Evolutionary conservation across 2,329 filamentous ascomycete species (phyloP), one percentile per base, ranked within the genome.

Genomic region (Pseudocercospora pini-densiflorae): DNA sequence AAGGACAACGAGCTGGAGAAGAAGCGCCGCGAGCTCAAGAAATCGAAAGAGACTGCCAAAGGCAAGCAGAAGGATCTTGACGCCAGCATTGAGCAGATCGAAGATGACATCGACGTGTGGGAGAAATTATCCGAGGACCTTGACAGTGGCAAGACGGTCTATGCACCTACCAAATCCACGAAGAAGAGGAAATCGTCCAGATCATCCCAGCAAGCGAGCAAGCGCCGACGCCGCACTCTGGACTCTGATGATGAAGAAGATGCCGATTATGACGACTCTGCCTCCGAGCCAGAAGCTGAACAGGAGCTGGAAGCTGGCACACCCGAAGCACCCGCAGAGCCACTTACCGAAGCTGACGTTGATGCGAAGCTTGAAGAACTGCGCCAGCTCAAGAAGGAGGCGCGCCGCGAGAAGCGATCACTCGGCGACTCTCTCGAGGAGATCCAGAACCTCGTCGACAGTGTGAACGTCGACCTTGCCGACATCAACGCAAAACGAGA

Each of bases 91-190:
- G 77, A 80, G 3, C 73, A 80, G 3, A 71, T 77, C 9, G 80
- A 81, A 12, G 78, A 84, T 5, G 73, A 81, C 5, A 66, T 84
- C 12, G 83, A 86, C 14, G 68, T 74, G 1, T 87, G 83, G 80
- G 81, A 85, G 36, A 70, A 71, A 0, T 69, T 83, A 1, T 67
- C 79, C 40, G 75, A 79, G 2, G 69, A 79, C 2, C 5, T 81
- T 1, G 76, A 81, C 4, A 73, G 76, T 40, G 84, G 83, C 3
- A 74, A 83, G 61, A 78, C 70, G 1, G 81, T 83, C 1, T 84
- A 78, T 66, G 77, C 79, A 2, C 79, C 80, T 1, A 76, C 75
- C 21, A 29, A 23, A 31, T 54, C 51, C 54, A 59, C 67, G 53
- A 66, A 65, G 58, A 86, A 84, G 70, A 76, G 72, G n/a, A 65